Conservation (phyloP, 129 eudicot genomes). For the Deinandra increscens region DNA sequence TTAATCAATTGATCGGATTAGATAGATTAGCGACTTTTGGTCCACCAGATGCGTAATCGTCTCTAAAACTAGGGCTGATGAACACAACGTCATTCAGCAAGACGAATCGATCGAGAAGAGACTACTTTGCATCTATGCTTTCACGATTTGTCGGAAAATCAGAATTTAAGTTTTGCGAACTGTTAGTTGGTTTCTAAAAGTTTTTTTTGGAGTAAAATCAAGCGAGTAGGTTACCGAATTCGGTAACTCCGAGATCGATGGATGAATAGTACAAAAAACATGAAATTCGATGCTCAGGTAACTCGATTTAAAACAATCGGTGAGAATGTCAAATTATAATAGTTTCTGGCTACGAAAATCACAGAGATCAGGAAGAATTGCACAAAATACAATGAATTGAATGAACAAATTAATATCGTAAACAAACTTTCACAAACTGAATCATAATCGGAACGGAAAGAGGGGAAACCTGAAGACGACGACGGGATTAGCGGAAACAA, state of each 20-base stretch:
- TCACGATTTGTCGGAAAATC: background rate
- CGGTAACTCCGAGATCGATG: background rate
- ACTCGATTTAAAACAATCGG: background rate
- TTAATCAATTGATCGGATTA: background rate
- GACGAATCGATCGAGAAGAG: background rate
- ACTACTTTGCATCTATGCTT: background rate
- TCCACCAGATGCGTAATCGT: too few species aligned
- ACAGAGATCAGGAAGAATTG: background rate
- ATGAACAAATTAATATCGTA: background rate
- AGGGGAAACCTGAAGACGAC: constrained; percentile 69
- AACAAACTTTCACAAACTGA: background rate
- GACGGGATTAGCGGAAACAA: constrained; percentile 61
- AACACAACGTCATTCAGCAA: background rate
- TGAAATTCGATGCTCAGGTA: background rate
- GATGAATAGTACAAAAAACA: background rate
- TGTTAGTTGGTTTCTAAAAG: background rate
- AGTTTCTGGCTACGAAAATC: background rate
- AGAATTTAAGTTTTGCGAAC: background rate
- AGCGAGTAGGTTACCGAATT: background rate
- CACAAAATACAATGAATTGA: background rate
- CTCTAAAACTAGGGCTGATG: too few species aligned
- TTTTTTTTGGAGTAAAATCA: background rate
- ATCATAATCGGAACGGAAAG: constrained; percentile 3
- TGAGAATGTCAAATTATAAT: background rate
- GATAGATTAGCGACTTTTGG: background rate